A percentile compares a stretch with the other conserved stretches of the same genome.
Conservation (phyloP, 257 asterid species). For the Fraxinus americana region DNA sequence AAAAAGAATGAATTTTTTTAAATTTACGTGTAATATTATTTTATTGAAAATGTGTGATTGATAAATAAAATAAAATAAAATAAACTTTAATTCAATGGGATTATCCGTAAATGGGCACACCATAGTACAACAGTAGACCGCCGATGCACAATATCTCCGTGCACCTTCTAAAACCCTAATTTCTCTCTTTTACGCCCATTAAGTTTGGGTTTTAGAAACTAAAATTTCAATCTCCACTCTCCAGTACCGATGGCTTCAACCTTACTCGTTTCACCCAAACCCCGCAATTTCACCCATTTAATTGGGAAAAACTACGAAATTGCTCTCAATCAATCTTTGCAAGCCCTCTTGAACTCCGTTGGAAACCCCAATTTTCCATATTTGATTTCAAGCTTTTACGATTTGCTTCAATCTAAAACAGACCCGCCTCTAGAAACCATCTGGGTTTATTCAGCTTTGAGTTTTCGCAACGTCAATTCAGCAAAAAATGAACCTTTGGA, state of each 20-base stretch:
- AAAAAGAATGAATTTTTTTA: too few relatives aligned
- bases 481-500: slow-evolving; percentile 34
- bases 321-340: slow-evolving; percentile 45
- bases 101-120: neutral
- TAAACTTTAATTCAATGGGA: neutral
- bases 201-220: slow-evolving; percentile 33
- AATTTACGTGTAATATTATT: too few relatives aligned
- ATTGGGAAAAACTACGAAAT: slow-evolving; percentile 45
- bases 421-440: slow-evolving; percentile 70
- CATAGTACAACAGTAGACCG: neutral
- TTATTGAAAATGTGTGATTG: too few relatives aligned
- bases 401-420: slow-evolving; percentile 45
- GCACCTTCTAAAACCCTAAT: slow-evolving; percentile 32
- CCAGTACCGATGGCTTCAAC: slow-evolving; percentile 46
- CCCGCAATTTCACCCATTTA: slow-evolving; percentile 27
- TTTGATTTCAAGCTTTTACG: slow-evolving; percentile 36
- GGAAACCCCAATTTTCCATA: slow-evolving; percentile 25
- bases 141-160: slow-evolving; percentile 15
- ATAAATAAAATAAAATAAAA: too few relatives aligned
- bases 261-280: slow-evolving; percentile 21
- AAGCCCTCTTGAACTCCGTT: slow-evolving; percentile 37
- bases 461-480: slow-evolving; percentile 28
- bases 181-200: neutral
- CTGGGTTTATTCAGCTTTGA: slow-evolving; percentile 61
- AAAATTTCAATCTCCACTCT: neutral